phyloP scores from a whole-genome alignment of 192 early-diverging fungal species.

The Podila verticillata region DNA sequence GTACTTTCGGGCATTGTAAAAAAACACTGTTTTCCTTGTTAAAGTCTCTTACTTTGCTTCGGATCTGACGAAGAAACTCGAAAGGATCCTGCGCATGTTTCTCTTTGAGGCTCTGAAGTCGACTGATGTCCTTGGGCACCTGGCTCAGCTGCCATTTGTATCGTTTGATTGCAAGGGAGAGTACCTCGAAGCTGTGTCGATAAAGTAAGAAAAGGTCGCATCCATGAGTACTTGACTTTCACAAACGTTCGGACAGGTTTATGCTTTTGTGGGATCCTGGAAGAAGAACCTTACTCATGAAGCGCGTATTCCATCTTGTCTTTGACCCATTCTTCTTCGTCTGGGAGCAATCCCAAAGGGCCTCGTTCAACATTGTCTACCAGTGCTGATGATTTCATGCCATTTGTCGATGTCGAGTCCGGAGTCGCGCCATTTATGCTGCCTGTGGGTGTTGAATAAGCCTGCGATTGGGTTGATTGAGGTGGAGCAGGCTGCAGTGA shows the following conservation, averaged over 20 bases:
- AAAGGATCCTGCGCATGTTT: constrained; percentile 55
- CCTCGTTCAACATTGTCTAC: constrained; percentile 26
- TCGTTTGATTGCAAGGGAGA: constrained; percentile 41
- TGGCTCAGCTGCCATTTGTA: constrained; percentile 55
- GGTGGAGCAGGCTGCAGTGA: background rate
- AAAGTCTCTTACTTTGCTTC: constrained; percentile 42
- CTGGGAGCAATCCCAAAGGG: constrained; percentile 20
- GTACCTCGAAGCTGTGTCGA: constrained; percentile 20
- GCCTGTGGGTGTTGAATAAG: background rate
- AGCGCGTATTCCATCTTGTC: constrained; percentile 47
- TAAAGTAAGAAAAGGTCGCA: background rate
- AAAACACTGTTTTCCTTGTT: background rate
- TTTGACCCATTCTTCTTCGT: constrained; percentile 42
- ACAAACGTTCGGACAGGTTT: background rate
- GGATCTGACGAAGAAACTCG: constrained; percentile 52
- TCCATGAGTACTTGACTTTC: background rate
- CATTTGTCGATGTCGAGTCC: constrained; percentile 1
- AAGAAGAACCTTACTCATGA: constrained; percentile 29
- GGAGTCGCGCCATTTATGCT: constrained; percentile 4
- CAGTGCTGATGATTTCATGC: background rate
- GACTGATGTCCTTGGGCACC: constrained; percentile 52
- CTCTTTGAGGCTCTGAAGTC: constrained; percentile 52
- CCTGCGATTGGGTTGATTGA: background rate
- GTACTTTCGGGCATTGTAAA: background rate
- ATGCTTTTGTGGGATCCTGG: background rate